These are phyloP conservation scores for Colletotrichum gigasporum DNA, from an alignment of 2,329 filamentous ascomycete species.

Conservation along the genomic window DNA sequence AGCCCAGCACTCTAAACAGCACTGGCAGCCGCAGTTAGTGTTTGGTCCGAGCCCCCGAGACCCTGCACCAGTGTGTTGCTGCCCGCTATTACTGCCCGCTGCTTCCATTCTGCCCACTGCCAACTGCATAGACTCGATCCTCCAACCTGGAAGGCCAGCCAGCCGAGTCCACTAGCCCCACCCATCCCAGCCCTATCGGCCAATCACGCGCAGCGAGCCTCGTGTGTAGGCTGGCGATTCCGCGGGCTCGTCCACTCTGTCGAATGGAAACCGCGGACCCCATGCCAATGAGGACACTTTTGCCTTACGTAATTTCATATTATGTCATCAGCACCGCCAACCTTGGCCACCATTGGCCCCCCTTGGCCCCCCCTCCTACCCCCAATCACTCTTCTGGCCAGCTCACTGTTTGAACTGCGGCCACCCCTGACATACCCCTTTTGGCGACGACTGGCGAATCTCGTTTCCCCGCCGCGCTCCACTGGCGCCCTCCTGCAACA, in stretches of 20 bases:
- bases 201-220: neutral
- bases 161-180: too few relatives aligned
- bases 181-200: too few relatives aligned
- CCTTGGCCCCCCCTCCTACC: neutral
- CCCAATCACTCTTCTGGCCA: neutral
- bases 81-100: too few relatives aligned
- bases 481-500: conserved; percentile 8
- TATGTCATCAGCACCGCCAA: conserved; percentile 30
- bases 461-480: neutral
- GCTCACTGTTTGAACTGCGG: neutral
- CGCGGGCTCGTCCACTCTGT: neutral
- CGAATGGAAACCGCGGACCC: neutral
- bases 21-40: neutral
- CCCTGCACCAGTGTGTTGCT: too few relatives aligned
- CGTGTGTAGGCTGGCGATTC: neutral
- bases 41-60: neutral
- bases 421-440: conserved; percentile 9
- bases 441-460: neutral
- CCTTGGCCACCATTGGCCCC: neutral
- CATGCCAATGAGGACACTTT: neutral
- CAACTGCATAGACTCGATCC: neutral
- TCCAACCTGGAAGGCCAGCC: too few relatives aligned
- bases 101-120: too few relatives aligned
- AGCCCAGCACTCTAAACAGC: neutral
- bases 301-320: neutral